phyloP scores from a whole-genome alignment of 2,329 filamentous ascomycete genomes.

The Parascedosporium putredinis region DNA sequence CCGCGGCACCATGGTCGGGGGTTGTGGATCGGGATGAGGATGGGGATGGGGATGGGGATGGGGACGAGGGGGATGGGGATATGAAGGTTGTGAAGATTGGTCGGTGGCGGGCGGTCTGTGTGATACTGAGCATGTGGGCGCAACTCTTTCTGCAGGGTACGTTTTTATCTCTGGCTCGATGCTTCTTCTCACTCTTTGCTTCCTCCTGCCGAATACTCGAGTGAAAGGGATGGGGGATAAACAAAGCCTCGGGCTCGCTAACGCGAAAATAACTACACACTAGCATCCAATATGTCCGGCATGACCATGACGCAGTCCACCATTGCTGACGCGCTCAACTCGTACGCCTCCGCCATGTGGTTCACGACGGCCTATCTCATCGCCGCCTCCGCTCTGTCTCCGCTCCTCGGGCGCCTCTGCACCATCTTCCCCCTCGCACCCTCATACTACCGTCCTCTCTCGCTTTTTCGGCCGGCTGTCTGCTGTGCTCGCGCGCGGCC shows the following conservation, averaged over 20 bases:
- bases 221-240: too few relatives aligned
- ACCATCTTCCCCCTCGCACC: conserved; percentile 59
- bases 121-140: conserved; percentile 19
- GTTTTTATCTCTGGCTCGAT: too few relatives aligned
- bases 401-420: conserved; percentile 60
- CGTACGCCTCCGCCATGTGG: conserved; percentile 66
- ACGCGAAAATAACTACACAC: too few relatives aligned
- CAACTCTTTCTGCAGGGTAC: conserved; percentile 52
- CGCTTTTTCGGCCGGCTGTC: conserved; percentile 47
- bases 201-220: too few relatives aligned
- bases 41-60: not conserved
- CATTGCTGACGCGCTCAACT: conserved; percentile 64
- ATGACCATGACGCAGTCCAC: conserved; percentile 71
- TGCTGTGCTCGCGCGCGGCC: conserved; percentile 52
- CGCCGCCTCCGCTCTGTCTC: conserved; percentile 50
- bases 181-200: too few relatives aligned
- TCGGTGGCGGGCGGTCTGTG: not conserved
- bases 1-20: too few relatives aligned
- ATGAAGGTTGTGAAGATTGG: not conserved
- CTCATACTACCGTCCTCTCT: conserved; percentile 54
- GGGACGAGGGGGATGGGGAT: not conserved
- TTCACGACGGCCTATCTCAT: conserved; percentile 69
- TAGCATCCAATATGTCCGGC: conserved; percentile 61
- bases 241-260: too few relatives aligned
- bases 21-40: not conserved